Evolutionary conservation across 768 basidiomycete species (phyloP).

Genomic region (Suillus decipiens): DNA sequence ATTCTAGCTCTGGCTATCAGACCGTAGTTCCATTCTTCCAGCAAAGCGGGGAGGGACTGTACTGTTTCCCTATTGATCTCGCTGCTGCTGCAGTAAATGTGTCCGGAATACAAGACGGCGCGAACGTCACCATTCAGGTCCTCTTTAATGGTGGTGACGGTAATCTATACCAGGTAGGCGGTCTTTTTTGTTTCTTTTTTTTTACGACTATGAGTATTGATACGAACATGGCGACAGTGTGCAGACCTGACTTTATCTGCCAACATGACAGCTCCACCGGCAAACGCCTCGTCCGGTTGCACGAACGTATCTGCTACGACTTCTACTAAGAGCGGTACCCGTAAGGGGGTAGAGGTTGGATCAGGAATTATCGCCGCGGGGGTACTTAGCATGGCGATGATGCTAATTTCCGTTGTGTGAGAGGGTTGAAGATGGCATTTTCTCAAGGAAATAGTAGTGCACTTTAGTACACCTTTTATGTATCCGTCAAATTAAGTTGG

Average conservation of each 20-base stretch:
- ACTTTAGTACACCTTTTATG: background rate
- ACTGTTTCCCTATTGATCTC: constrained; percentile 71
- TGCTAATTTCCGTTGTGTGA: background rate
- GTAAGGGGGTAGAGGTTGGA: constrained; percentile 16
- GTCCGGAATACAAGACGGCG: constrained; percentile 55
- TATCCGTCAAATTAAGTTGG: background rate
- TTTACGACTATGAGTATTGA: background rate
- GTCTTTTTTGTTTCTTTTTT: background rate
- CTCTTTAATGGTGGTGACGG: constrained; percentile 73
- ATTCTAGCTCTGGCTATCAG: constrained; percentile 37
- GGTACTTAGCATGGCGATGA: constrained; percentile 2
- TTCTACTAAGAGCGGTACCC: constrained; percentile 13
- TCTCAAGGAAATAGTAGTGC: background rate
- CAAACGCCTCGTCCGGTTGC: constrained; percentile 38
- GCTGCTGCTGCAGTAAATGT: constrained; percentile 45
- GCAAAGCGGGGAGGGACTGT: constrained; percentile 55
- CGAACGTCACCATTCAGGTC: constrained; percentile 75
- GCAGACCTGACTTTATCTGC: constrained; percentile 74
- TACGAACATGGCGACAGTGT: constrained; percentile 48
- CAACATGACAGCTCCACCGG: constrained; percentile 48
- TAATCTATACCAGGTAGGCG: constrained; percentile 61
- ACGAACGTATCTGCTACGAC: constrained; percentile 30
- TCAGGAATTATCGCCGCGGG: constrained; percentile 13
- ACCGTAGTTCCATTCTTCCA: constrained; percentile 50
- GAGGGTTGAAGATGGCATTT: background rate